Percentiles rank a stretch among this genome's conserved stretches.
phyloP scores from a whole-genome alignment of 2,329 filamentous ascomycete genomes.

The Aureobasidium sp. region DNA sequence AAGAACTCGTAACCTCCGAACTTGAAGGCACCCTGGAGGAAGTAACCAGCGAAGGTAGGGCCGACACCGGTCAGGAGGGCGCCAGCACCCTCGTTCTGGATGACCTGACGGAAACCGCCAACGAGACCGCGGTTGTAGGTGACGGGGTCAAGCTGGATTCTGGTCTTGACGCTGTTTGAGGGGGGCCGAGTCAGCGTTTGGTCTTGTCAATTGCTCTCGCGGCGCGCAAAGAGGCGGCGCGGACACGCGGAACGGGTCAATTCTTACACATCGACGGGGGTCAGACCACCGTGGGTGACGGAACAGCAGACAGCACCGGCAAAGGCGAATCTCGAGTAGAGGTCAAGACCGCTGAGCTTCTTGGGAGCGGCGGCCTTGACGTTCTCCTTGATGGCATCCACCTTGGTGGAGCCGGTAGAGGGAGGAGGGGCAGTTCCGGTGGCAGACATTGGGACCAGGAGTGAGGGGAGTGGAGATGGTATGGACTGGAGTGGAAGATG shows the following conservation, averaged over 20 bases:
- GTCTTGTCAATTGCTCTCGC: constrained; percentile 9
- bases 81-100: constrained; percentile 75
- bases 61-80: constrained; percentile 81
- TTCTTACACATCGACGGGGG: constrained; percentile 98
- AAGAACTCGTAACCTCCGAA: constrained; percentile 95
- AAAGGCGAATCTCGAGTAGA: constrained; percentile 96
- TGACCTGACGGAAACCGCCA: constrained; percentile 79
- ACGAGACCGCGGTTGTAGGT: constrained; percentile 86
- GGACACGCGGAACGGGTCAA: neutral
- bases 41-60: constrained; percentile 83
- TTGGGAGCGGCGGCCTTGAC: constrained; percentile 41
- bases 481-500: constrained; percentile 9
- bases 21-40: constrained; percentile 90
- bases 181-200: constrained; percentile 14
- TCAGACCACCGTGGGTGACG: constrained; percentile 92
- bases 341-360: constrained; percentile 56
- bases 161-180: constrained; percentile 76
- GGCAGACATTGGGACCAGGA: constrained; percentile 23
- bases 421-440: constrained; percentile 37
- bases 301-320: constrained; percentile 97
- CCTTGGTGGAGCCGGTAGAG: constrained; percentile 46
- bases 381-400: constrained; percentile 46
- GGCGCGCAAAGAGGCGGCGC: neutral
- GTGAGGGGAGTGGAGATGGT: constrained; percentile 16
- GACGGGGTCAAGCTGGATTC: constrained; percentile 83